phyloP scores from a whole-genome alignment of 2,329 filamentous ascomycete species.

The Hypoxylon sp. region DNA sequence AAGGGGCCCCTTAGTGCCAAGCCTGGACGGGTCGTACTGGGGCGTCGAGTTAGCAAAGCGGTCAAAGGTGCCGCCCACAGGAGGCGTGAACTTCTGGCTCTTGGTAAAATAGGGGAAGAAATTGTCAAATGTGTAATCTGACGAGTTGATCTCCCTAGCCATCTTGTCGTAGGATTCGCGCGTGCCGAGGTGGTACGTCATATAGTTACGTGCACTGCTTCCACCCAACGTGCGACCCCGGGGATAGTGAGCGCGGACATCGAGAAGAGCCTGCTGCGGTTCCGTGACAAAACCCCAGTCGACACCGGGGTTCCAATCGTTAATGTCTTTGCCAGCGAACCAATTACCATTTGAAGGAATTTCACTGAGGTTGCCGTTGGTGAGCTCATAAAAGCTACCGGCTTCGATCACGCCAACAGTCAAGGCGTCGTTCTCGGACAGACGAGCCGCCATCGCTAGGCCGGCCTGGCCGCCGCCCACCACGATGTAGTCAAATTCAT shows the following conservation, averaged over 20 bases:
- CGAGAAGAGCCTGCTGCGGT: slow-evolving; percentile 37
- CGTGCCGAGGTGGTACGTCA: slow-evolving; percentile 52
- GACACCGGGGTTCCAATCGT: slow-evolving; percentile 35
- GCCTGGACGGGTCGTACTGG: slow-evolving; percentile 51
- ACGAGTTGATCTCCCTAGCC: slow-evolving; percentile 48
- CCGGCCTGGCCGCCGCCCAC: slow-evolving; percentile 60
- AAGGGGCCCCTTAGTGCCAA: slow-evolving; percentile 56
- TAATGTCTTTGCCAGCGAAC: slow-evolving; percentile 24
- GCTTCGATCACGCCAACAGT: slow-evolving; percentile 59
- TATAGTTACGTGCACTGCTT: slow-evolving; percentile 52
- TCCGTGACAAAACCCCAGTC: slow-evolving; percentile 50
- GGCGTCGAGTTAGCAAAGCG: slow-evolving; percentile 51
- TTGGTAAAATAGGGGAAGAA: slow-evolving; percentile 50
- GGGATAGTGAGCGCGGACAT: slow-evolving; percentile 47
- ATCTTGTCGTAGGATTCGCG: slow-evolving; percentile 47
- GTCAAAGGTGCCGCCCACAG: slow-evolving; percentile 36
- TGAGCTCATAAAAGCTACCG: slow-evolving; percentile 56
- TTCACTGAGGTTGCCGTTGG: slow-evolving; percentile 45
- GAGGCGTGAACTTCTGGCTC: slow-evolving; percentile 47
- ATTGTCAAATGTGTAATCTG: slow-evolving; percentile 48
- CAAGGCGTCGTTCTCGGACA: slow-evolving; percentile 48
- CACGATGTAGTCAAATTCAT: slow-evolving; percentile 48
- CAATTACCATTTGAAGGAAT: slow-evolving; percentile 11
- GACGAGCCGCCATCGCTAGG: slow-evolving; percentile 54
- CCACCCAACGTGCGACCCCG: slow-evolving; percentile 53